These are phyloP conservation scores for Xanthoparmelia taractica DNA, from an alignment of 495 filamentous ascomycete genomes.

Conservation along the genomic window DNA sequence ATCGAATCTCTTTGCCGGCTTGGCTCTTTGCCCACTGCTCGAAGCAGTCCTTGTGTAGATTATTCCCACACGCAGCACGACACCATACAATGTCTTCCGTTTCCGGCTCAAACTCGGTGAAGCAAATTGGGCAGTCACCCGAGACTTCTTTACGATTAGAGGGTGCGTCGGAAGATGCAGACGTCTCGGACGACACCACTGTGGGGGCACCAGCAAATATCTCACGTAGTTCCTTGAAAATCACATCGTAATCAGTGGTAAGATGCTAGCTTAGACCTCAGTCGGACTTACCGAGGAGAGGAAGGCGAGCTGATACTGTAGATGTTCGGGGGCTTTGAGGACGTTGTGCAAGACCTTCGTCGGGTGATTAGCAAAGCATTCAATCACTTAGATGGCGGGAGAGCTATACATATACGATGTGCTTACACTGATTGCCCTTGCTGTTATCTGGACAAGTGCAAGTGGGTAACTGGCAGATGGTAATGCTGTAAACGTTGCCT, in stretches of 20 bases:
- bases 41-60: conserved; percentile 67
- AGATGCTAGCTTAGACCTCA: neutral
- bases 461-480: conserved; percentile 47
- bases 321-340: conserved; percentile 52
- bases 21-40: conserved; percentile 60
- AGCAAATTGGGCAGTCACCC: conserved; percentile 77
- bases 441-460: conserved; percentile 61
- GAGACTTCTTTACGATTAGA: conserved; percentile 56
- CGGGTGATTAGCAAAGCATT: conserved; percentile 6
- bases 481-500: conserved; percentile 64
- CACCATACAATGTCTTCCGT: conserved; percentile 62
- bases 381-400: neutral
- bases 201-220: conserved; percentile 52
- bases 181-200: conserved; percentile 28
- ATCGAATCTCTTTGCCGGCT: conserved; percentile 47
- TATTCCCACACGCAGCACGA: conserved; percentile 66
- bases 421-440: conserved; percentile 68
- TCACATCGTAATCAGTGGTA: neutral
- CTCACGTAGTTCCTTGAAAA: conserved; percentile 50
- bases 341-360: conserved; percentile 54
- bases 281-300: conserved; percentile 41
- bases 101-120: conserved; percentile 52
- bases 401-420: conserved; percentile 52
- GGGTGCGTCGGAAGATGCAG: conserved; percentile 16
- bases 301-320: conserved; percentile 70